These are phyloP conservation scores for Tetrastigma voinierianum DNA, from an alignment of 164 flowering plant species.

Conservation along the genomic window DNA sequence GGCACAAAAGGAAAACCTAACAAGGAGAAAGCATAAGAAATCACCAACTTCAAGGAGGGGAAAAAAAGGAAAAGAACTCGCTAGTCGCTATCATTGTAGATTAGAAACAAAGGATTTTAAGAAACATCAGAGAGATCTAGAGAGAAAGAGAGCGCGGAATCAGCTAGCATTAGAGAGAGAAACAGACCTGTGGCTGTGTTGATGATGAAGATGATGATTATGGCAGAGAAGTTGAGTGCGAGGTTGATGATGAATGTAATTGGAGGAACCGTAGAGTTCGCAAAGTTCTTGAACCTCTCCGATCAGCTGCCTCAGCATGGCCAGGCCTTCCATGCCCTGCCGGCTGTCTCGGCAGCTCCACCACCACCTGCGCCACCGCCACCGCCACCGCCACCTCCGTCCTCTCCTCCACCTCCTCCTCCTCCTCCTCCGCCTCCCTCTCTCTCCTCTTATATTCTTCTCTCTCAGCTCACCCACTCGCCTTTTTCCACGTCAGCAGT, in stretches of 20 bases:
- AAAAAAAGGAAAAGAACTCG: neutral
- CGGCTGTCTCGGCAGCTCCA: neutral
- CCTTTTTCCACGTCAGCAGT: constrained; percentile 35
- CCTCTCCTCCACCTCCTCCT: neutral
- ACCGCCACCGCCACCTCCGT: neutral
- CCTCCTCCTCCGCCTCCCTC: constrained; percentile 14
- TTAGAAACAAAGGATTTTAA: neutral
- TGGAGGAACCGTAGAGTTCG: constrained; percentile 54
- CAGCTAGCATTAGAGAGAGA: constrained; percentile 3
- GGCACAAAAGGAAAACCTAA: too few relatives aligned
- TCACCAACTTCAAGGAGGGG: neutral
- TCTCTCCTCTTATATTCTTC: constrained; percentile 10
- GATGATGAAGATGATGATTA: constrained; percentile 10
- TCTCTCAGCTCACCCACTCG: constrained; percentile 11
- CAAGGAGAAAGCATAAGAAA: neutral
- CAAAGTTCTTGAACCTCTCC: constrained; percentile 76
- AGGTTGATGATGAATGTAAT: constrained; percentile 10
- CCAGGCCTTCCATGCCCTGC: constrained; percentile 58
- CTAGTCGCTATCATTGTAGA: neutral
- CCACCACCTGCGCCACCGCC: constrained; percentile 1
- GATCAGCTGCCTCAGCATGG: constrained; percentile 83
- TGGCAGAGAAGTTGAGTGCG: constrained; percentile 15
- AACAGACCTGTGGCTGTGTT: constrained; percentile 13
- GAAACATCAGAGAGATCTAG: constrained; percentile 1
- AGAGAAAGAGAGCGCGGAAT: neutral